Evolutionary conservation across 2,329 filamentous ascomycete species (phyloP), one percentile per base, ranked within the genome.

Genomic region (Hypoxylon sp.): DNA sequence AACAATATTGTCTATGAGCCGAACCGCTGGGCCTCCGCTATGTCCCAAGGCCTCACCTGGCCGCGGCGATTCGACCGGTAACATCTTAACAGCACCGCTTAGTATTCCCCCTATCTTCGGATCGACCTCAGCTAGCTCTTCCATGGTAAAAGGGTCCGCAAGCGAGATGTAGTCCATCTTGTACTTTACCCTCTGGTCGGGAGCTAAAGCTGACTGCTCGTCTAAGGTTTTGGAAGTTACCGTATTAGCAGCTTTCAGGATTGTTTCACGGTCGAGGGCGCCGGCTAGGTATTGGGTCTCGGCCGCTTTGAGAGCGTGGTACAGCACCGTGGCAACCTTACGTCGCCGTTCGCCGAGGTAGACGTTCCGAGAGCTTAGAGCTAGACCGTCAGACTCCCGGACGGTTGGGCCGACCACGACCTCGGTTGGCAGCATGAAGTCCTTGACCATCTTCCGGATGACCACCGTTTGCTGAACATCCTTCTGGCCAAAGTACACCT

Each of bases 381-480:
- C 95, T 58, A 99, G 78, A 0, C 94, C 94, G 73, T 97, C 92
- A 1, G 70, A 50, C 60, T 96, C 93, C 47, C 95, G 83, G 55
- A 86, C 80, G 0, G 95, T 99, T 0, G 85, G 80, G 4, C 88
- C 85, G 50, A 98, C 82, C 26, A 88, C 82, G 7, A 98, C 86
- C 18, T 90, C 79, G 3, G 86, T 89, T 33, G 90, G 85, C 35
- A 98, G 75, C 72, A 92, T 86, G 65, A 99, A 93, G 74, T 99
- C 95, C 65, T 86, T 83, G 26, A 97, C 90, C 85, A 99, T 87
- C 40, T 90, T 86, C 69, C 86, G 88, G 69, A 99, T 90, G 9
- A 99, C 85, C 15, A 96, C 90, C 0, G 92, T 96, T 77, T 99
- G 95, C 79, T 99, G 95, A 17, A 97, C 87, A 74, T 99, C 95